Conservation (phyloP, 176 grass and related monocot genomes). For the Oryza glumipatula region DNA sequence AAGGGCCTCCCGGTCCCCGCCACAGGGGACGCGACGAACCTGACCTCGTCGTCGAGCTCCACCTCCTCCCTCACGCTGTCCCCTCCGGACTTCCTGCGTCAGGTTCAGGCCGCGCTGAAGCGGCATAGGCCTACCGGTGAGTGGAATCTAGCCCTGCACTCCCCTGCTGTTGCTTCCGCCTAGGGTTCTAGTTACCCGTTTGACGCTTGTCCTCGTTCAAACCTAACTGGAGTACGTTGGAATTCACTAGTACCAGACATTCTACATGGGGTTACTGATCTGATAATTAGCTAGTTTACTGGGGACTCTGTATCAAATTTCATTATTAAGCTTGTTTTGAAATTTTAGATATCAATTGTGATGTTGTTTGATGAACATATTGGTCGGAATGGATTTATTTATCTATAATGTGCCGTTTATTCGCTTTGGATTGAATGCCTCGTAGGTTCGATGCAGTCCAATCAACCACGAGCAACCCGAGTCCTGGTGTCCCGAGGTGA, state of each 20-base stretch:
- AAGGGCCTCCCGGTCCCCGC: conserved; percentile 30
- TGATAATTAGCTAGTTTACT: not conserved
- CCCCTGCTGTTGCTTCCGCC: not conserved
- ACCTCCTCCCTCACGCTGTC: conserved; percentile 58
- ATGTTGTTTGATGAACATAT: conserved; percentile 12
- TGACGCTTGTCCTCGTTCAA: not conserved
- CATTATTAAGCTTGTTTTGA: not conserved
- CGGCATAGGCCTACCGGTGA: conserved; percentile 64
- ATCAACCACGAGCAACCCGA: conserved; percentile 59
- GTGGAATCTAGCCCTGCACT: conserved; percentile 10
- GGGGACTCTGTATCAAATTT: not conserved
- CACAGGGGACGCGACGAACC: conserved; percentile 47
- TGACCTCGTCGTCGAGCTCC: conserved; percentile 58
- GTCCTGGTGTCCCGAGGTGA: conserved; percentile 54
- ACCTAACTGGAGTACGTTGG: not conserved
- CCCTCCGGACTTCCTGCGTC: conserved; percentile 53
- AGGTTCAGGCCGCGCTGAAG: conserved; percentile 77
- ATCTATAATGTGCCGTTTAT: conserved; percentile 2
- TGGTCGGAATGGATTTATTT: conserved; percentile 33
- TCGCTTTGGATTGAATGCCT: conserved; percentile 36
- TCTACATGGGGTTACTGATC: not conserved
- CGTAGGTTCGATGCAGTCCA: conserved; percentile 64
- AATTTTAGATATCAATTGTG: conserved; percentile 17
- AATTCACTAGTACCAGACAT: not conserved
- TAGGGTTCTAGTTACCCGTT: conserved; percentile 32